phyloP scores from a whole-genome alignment of 345 rosid genomes.

The Hibiscus syriacus region DNA sequence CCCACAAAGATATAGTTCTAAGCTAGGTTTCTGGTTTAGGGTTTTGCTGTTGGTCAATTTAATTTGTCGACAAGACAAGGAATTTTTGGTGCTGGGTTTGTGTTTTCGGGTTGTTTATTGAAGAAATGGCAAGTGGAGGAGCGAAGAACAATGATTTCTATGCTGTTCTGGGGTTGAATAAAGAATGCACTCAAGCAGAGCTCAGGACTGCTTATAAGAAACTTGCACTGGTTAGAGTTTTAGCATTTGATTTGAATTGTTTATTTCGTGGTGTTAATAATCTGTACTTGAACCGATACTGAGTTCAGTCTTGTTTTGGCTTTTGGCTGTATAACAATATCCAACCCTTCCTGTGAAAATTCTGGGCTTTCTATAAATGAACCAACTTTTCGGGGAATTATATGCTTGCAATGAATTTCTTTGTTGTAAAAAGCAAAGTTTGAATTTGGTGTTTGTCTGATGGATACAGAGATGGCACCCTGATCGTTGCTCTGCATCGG shows the following conservation, averaged over 20 bases:
- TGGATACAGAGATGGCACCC: slow-evolving; percentile 84
- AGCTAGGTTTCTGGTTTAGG: slow-evolving; percentile 3
- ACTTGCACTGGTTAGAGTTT: slow-evolving; percentile 67
- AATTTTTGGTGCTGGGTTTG: not conserved
- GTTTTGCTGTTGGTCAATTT: not conserved
- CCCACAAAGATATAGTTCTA: not conserved
- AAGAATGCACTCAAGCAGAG: slow-evolving; percentile 64
- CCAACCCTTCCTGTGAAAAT: not conserved
- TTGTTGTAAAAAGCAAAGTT: not conserved
- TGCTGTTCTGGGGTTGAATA: slow-evolving; percentile 58
- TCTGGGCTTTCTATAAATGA: not conserved
- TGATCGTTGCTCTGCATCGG: slow-evolving; percentile 81
- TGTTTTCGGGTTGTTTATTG: not conserved
- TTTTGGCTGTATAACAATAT: not conserved
- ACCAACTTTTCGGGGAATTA: too few species aligned
- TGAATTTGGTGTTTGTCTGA: not conserved
- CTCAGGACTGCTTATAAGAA: slow-evolving; percentile 78
- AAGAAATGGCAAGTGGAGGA: slow-evolving; percentile 38
- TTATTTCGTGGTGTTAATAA: not conserved
- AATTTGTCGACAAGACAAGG: slow-evolving; percentile 27
- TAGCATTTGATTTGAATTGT: not conserved
- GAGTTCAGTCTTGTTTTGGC: not conserved
- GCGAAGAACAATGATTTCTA: slow-evolving; percentile 49
- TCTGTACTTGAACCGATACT: not conserved
- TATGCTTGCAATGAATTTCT: not conserved